phyloP scores from a whole-genome alignment of 176 grass and related monocot species.

The Luzula sylvatica region DNA sequence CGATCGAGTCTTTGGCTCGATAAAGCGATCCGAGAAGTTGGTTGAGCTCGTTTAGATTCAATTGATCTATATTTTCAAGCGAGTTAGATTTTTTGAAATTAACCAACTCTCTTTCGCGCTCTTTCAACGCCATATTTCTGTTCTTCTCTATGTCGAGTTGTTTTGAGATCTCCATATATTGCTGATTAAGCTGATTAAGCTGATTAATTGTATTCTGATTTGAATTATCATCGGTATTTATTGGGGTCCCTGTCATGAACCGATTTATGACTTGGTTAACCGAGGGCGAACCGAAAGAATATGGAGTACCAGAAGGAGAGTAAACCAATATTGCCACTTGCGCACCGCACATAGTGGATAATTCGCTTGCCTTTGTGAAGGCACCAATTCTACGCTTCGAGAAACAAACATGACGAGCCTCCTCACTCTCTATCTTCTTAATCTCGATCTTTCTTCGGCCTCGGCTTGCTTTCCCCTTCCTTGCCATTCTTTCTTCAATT shows the following conservation, averaged over 20 bases:
- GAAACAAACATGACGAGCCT: conserved; percentile 50
- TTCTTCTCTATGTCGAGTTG: conserved; percentile 8
- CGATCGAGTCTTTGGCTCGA: conserved; percentile 6
- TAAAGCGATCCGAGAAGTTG: background rate
- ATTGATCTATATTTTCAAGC: conserved; percentile 11
- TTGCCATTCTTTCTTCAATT: conserved; percentile 18
- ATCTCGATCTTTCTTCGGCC: conserved; percentile 53
- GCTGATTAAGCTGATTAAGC: conserved; percentile 1
- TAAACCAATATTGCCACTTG: conserved; percentile 28
- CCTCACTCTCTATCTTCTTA: conserved; percentile 34
- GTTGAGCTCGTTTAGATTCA: conserved; percentile 22
- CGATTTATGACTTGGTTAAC: conserved; percentile 11
- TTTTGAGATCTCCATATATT: conserved; percentile 20
- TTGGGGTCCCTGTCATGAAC: conserved; percentile 3
- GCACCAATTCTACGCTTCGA: conserved; percentile 38
- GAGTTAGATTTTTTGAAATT: background rate
- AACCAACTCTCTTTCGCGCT: background rate
- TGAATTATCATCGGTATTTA: background rate
- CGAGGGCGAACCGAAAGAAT: conserved; percentile 21
- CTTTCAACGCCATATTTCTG: background rate
- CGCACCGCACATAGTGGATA: conserved; percentile 39
- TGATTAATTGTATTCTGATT: background rate
- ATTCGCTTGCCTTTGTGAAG: conserved; percentile 48
- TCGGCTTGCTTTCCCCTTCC: conserved; percentile 19
- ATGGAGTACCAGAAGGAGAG: conserved; percentile 32